A percentile compares a stretch with the other conserved stretches of the same genome.
Evolutionary conservation across 2,329 filamentous ascomycete species (phyloP).

Genomic region (Pyrenochaeta sp.): DNA sequence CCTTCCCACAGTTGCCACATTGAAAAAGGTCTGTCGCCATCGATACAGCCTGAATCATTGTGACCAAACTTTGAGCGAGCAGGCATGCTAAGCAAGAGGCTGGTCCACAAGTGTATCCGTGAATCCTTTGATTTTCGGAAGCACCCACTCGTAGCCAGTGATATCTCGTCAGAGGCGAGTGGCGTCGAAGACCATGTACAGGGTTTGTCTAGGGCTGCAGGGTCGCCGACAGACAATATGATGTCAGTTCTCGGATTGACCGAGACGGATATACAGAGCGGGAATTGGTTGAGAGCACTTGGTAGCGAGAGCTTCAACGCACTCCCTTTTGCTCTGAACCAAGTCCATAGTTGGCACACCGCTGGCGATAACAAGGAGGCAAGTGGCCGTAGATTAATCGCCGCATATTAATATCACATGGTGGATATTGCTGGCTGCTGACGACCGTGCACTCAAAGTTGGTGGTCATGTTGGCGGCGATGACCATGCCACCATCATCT

Average conservation of each 20-base stretch:
- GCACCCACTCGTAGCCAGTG: not conserved
- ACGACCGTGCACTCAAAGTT: slow-evolving; percentile 8
- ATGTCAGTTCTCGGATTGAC: slow-evolving; percentile 2
- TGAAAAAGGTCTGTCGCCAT: not conserved
- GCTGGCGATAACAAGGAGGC: slow-evolving; percentile 15
- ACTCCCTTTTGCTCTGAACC: slow-evolving; percentile 7
- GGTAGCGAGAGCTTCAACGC: slow-evolving; percentile 16
- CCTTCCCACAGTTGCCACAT: not conserved
- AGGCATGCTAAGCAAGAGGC: not conserved
- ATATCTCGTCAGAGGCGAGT: not conserved
- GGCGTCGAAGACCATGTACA: not conserved
- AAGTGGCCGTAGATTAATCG: slow-evolving; percentile 9
- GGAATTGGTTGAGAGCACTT: slow-evolving; percentile 2
- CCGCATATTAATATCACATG: slow-evolving; percentile 8
- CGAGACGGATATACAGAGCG: slow-evolving; percentile 10
- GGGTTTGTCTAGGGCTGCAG: not conserved
- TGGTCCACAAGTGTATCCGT: not conserved
- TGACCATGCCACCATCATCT: not conserved
- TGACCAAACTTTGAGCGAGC: too few species aligned
- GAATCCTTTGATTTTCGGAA: not conserved
- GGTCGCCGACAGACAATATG: not conserved
- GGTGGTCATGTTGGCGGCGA: slow-evolving; percentile 4
- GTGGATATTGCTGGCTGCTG: slow-evolving; percentile 6
- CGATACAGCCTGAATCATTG: slow-evolving; percentile 1
- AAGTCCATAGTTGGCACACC: slow-evolving; percentile 8